These are phyloP conservation scores for Chalciporus piperatus DNA, from an alignment of 768 basidiomycete genomes.

Conservation along the genomic window DNA sequence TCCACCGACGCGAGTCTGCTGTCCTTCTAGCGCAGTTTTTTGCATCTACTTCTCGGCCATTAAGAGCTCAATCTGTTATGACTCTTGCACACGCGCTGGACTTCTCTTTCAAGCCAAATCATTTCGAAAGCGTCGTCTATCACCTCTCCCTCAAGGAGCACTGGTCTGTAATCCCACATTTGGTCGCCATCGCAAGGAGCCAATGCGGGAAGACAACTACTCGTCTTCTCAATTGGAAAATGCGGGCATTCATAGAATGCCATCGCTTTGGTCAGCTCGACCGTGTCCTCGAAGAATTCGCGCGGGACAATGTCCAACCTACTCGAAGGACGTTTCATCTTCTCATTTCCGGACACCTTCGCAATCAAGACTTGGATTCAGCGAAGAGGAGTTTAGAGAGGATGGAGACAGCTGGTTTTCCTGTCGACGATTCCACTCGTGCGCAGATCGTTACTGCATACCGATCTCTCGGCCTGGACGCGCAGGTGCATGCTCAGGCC, in stretches of 20 bases:
- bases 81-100: constrained; percentile 49
- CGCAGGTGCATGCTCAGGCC: constrained; percentile 49
- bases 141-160: constrained; percentile 43
- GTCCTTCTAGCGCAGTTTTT: constrained; percentile 33
- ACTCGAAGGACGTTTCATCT: constrained; percentile 67
- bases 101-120: constrained; percentile 45
- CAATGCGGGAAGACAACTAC: constrained; percentile 49
- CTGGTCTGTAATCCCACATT: constrained; percentile 51
- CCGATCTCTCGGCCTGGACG: constrained; percentile 56
- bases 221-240: constrained; percentile 69
- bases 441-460: constrained; percentile 57
- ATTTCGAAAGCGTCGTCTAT: constrained; percentile 56
- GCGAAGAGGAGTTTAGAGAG: constrained; percentile 50
- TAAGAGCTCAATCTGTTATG: constrained; percentile 44
- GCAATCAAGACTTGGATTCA: constrained; percentile 58
- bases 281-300: constrained; percentile 50
- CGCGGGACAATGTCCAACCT: constrained; percentile 42
- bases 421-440: constrained; percentile 56
- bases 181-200: constrained; percentile 48
- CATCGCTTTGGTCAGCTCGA: constrained; percentile 46
- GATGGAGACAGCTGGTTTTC: constrained; percentile 59
- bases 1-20: constrained; percentile 33
- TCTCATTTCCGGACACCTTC: constrained; percentile 63
- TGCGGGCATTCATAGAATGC: constrained; percentile 56
- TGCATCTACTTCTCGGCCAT: constrained; percentile 35